Evolutionary conservation across 1,284 basidiomycete genomes (phyloP).

Genomic region (Ganoderma lucidum): DNA sequence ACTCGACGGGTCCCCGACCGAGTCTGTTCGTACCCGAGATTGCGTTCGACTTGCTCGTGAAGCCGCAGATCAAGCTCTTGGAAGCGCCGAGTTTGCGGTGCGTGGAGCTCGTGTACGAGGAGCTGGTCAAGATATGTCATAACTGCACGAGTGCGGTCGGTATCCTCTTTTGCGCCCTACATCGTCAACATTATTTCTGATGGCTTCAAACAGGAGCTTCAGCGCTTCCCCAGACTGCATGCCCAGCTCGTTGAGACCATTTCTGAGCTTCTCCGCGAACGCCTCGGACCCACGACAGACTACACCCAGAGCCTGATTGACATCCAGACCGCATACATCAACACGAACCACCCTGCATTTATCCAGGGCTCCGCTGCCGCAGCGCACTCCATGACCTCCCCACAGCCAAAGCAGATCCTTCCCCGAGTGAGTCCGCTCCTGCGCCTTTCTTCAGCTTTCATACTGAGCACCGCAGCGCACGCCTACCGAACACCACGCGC

Average conservation of each 20-base stretch:
- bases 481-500: slow-evolving; percentile 19
- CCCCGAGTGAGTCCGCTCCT: slow-evolving; percentile 57
- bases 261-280: slow-evolving; percentile 93
- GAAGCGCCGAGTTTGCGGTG: slow-evolving; percentile 95
- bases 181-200: neutral
- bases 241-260: slow-evolving; percentile 97
- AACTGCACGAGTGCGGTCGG: slow-evolving; percentile 91
- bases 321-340: slow-evolving; percentile 99
- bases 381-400: slow-evolving; percentile 49
- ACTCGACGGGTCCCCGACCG: slow-evolving; percentile 96
- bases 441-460: neutral
- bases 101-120: slow-evolving; percentile 98
- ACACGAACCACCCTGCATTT: slow-evolving; percentile 96
- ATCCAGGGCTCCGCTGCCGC: slow-evolving; percentile 75
- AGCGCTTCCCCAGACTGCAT: slow-evolving; percentile 94
- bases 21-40: slow-evolving; percentile 98
- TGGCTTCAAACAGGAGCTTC: slow-evolving; percentile 76
- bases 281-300: slow-evolving; percentile 95
- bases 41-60: slow-evolving; percentile 97
- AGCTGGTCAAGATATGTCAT: slow-evolving; percentile 99
- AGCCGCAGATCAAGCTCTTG: slow-evolving; percentile 97
- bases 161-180: slow-evolving; percentile 16
- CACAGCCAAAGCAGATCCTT: slow-evolving; percentile 49
- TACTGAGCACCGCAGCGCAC: slow-evolving; percentile 30
- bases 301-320: slow-evolving; percentile 96